Evolutionary conservation across 2,329 filamentous ascomycete species (phyloP).

Genomic region (Trichoderma sp.): DNA sequence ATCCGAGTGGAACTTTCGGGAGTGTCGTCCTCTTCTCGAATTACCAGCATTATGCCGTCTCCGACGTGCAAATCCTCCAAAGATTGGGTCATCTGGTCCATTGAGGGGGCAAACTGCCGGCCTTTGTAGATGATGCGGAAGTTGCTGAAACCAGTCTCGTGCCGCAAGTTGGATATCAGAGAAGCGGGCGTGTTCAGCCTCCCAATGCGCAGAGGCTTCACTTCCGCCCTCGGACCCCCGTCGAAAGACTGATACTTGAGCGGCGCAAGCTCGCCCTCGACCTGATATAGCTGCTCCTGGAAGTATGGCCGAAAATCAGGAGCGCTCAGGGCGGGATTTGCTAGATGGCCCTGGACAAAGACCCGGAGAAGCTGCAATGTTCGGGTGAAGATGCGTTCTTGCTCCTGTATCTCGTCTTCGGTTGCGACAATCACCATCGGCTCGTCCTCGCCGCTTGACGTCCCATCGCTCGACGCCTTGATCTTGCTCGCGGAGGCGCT

Average conservation of each 20-base stretch:
- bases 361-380: slow-evolving; percentile 69
- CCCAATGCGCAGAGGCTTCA: slow-evolving; percentile 67
- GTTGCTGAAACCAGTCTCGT: slow-evolving; percentile 74
- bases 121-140: slow-evolving; percentile 74
- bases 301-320: slow-evolving; percentile 60
- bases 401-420: slow-evolving; percentile 51
- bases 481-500: slow-evolving; percentile 61
- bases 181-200: slow-evolving; percentile 70
- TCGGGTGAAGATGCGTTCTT: slow-evolving; percentile 65
- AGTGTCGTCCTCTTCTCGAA: slow-evolving; percentile 54
- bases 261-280: slow-evolving; percentile 65
- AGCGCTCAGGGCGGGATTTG: slow-evolving; percentile 60
- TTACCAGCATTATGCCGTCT: slow-evolving; percentile 68
- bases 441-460: slow-evolving; percentile 51
- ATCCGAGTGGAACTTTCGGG: slow-evolving; percentile 46
- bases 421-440: slow-evolving; percentile 55
- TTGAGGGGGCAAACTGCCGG: slow-evolving; percentile 62
- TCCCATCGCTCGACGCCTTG: slow-evolving; percentile 51
- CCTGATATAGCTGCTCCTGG: slow-evolving; percentile 51
- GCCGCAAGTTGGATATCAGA: slow-evolving; percentile 66
- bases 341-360: slow-evolving; percentile 67
- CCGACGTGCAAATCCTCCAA: slow-evolving; percentile 69
- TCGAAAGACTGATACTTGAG: slow-evolving; percentile 77
- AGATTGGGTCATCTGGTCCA: slow-evolving; percentile 61
- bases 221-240: slow-evolving; percentile 59